Base-by-base conservation (phyloP, 2,329 filamentous ascomycete genomes). In the Sporothrix sp. region DNA sequence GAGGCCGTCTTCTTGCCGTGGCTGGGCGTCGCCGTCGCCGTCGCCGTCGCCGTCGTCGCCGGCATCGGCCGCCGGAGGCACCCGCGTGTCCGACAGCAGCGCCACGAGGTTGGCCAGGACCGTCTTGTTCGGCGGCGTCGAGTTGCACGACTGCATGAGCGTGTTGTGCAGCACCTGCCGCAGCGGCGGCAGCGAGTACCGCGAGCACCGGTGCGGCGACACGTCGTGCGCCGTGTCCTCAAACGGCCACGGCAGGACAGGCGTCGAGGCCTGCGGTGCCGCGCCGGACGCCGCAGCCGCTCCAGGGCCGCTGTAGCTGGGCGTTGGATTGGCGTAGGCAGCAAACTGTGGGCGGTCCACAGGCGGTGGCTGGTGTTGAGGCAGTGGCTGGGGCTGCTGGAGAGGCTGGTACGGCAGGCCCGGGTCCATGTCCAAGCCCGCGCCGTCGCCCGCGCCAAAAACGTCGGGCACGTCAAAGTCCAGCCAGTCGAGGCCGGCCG, bases 81-180 rank as follows among this genome's bases (percentile, higher is more conserved):
- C 40, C 4, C 48, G 54, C 7, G 56, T 52, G n/a, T 59, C 56
- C 3, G 59, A 61, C n/a, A 63, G 46, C 16, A 62, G 54, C 6
- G 56, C 38, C 1, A 59, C 45, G 0, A 62, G 52, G n/a, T 52
- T 54, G 23, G 58, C 52, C 8, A 61, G 23, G 7, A 48, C 32
- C 6, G 52, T 43, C 25, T 27, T 37, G 37, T 48, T 35, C 18
- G 43, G 28, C 7, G 45, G 40, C 9, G 27, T 32, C 3, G 45
- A 20, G 10, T 54, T 40, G 11, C 32, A 35, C 2, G 48, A 50
- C 14, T 44, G 51, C 6, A 50, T 14, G 2, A 53, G 21, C 10
- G 42, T 50, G 16, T 25, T 56, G 11, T 58, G 55, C 10, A 62
- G 51, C 1, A 62, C 55, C 7, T 60, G 58, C 2, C 54, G 54